Conservation (phyloP, 2,329 filamentous ascomycete species). For the Fusarium sp. region DNA sequence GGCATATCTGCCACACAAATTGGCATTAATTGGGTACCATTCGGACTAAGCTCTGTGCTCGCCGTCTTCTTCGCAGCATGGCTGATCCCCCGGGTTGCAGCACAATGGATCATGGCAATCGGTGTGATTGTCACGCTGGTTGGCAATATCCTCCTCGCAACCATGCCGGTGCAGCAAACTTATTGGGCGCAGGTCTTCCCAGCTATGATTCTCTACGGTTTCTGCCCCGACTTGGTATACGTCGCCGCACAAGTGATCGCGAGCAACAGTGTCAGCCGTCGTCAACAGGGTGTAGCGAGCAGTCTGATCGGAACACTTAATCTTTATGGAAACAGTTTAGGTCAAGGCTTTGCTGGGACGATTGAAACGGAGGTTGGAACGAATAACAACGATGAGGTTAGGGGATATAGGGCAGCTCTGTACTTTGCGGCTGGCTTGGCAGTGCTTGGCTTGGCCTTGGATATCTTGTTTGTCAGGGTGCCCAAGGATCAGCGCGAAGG, state of each 20-base stretch:
- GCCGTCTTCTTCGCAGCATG: slow-evolving; percentile 45
- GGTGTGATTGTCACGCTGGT: slow-evolving; percentile 42
- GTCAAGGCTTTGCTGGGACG: slow-evolving; percentile 46
- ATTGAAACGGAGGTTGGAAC: slow-evolving; percentile 43
- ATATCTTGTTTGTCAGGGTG: slow-evolving; percentile 7
- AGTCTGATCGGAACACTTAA: slow-evolving; percentile 55
- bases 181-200: slow-evolving; percentile 54
- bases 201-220: slow-evolving; percentile 44
- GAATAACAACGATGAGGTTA: background rate
- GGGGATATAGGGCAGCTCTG: slow-evolving; percentile 1
- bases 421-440: slow-evolving; percentile 15
- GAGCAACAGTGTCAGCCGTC: slow-evolving; percentile 57
- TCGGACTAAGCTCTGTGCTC: background rate
- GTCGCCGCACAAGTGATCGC: slow-evolving; percentile 62
- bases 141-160: slow-evolving; percentile 42
- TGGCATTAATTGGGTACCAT: background rate
- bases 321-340: slow-evolving; percentile 44
- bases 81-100: slow-evolving; percentile 55
- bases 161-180: slow-evolving; percentile 54
- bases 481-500: slow-evolving; percentile 19
- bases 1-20: slow-evolving; percentile 44
- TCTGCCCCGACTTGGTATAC: slow-evolving; percentile 58
- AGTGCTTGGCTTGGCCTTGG: background rate
- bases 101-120: slow-evolving; percentile 57
- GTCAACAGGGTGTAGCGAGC: slow-evolving; percentile 60